phyloP scores from a whole-genome alignment of 805 yeast species.

The Candida sphagnicola region DNA sequence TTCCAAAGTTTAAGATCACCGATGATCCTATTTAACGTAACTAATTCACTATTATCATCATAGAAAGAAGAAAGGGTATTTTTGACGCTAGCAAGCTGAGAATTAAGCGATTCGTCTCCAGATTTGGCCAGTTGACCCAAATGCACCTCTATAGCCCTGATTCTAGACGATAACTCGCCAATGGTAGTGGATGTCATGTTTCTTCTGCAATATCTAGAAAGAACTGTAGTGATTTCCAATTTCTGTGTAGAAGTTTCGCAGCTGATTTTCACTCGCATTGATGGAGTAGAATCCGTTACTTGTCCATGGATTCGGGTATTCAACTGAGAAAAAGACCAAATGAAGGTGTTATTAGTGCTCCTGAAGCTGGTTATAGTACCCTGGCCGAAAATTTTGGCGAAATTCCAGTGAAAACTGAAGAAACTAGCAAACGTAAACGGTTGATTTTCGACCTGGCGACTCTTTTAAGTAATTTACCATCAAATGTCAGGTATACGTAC shows the following conservation, averaged over 20 bases:
- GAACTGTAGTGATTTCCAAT: too few relatives aligned
- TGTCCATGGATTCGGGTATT: background rate
- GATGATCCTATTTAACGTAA: slow-evolving; percentile 13
- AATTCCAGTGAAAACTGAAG: background rate
- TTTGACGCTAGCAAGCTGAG: slow-evolving; percentile 13
- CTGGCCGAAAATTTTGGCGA: background rate
- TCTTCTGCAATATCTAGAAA: too few relatives aligned
- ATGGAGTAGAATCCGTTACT: too few relatives aligned
- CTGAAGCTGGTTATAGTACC: background rate
- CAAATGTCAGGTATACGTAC: slow-evolving; percentile 4
- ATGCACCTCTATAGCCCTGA: background rate
- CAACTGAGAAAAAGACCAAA: background rate
- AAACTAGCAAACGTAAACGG: background rate
- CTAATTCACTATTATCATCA: slow-evolving; percentile 15
- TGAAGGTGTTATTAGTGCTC: background rate
- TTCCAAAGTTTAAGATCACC: slow-evolving; percentile 18
- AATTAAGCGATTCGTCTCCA: background rate
- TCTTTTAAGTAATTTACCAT: background rate
- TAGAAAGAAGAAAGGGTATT: slow-evolving; percentile 12
- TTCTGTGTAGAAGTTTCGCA: background rate
- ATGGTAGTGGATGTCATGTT: background rate
- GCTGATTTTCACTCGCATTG: too few relatives aligned
- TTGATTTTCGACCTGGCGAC: background rate
- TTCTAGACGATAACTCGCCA: background rate
- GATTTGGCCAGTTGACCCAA: background rate